phyloP scores from a whole-genome alignment of 208 protist species.

The Acanthamoeba castellanii region DNA sequence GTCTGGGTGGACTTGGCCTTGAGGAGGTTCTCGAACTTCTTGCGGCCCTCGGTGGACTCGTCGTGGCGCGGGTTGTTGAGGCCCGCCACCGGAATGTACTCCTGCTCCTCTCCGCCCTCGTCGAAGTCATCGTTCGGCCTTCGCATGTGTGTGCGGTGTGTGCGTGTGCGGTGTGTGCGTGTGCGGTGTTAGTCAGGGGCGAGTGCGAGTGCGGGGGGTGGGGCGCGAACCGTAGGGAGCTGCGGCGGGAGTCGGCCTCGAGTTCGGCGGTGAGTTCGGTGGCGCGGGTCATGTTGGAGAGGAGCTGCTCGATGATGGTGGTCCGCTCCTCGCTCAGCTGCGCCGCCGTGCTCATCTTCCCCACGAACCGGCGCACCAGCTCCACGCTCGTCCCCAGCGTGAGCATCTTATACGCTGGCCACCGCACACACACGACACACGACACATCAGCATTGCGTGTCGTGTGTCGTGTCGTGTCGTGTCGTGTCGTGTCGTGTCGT shows the following conservation, averaged over 20 bases:
- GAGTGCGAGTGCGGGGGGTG: too few species aligned
- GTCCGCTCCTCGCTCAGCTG: slow-evolving; percentile 38
- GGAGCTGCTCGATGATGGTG: slow-evolving; percentile 26
- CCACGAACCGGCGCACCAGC: slow-evolving; percentile 54
- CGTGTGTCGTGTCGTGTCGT: background rate
- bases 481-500: background rate
- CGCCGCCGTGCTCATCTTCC: slow-evolving; percentile 49
- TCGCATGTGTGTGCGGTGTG: too few species aligned
- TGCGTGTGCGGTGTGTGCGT: background rate
- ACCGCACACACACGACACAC: too few species aligned
- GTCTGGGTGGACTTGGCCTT: slow-evolving; percentile 30
- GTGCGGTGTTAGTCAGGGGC: background rate
- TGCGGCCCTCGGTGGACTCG: background rate
- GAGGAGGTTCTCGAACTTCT: slow-evolving; percentile 42
- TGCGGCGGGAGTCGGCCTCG: background rate
- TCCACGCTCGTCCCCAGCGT: slow-evolving; percentile 43
- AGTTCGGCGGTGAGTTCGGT: slow-evolving; percentile 33
- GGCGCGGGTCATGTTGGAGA: slow-evolving; percentile 62
- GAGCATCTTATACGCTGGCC: slow-evolving; percentile 39
- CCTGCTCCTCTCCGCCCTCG: slow-evolving; percentile 23
- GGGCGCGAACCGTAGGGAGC: background rate
- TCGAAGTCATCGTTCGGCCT: slow-evolving; percentile 5
- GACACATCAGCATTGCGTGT: background rate
- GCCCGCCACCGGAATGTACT: slow-evolving; percentile 32
- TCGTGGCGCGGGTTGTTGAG: background rate